These are phyloP conservation scores for Eimeria acervulina DNA, from an alignment of 169 alveolate species.

Conservation along the genomic window DNA sequence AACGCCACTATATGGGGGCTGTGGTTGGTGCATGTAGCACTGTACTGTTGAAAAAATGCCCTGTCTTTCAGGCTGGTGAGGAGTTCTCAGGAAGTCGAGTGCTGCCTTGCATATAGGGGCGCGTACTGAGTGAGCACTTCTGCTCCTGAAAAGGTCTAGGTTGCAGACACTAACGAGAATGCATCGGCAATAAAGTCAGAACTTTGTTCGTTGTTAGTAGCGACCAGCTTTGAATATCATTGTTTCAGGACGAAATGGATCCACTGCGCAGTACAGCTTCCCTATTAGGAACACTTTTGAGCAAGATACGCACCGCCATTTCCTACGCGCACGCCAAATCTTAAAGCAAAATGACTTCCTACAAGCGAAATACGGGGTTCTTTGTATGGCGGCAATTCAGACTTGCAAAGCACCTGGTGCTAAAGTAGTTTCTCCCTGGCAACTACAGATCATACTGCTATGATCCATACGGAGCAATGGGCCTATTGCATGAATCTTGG, in stretches of 20 bases:
- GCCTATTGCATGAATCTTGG: background rate
- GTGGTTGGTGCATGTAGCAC: too few relatives aligned
- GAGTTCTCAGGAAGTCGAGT: too few relatives aligned
- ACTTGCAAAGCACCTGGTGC: background rate
- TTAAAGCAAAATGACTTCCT: background rate
- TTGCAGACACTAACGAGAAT: too few relatives aligned
- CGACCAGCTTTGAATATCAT: background rate
- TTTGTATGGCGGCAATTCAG: background rate
- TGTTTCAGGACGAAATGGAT: background rate
- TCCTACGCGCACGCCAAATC: background rate
- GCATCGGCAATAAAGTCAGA: too few relatives aligned
- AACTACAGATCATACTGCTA: background rate
- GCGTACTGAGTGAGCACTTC: too few relatives aligned
- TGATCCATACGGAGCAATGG: background rate
- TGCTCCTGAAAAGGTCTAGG: too few relatives aligned
- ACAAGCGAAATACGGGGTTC: background rate
- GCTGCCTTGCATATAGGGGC: too few relatives aligned
- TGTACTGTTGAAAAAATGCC: too few relatives aligned
- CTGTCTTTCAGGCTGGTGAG: too few relatives aligned
- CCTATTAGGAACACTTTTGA: background rate
- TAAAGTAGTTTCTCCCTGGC: background rate
- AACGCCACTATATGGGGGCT: too few relatives aligned
- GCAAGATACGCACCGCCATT: background rate
- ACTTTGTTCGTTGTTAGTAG: background rate
- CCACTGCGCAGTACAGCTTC: background rate